Evolutionary conservation across 2,329 filamentous ascomycete genomes (phyloP).

Genomic region (Aureobasidium sp.): DNA sequence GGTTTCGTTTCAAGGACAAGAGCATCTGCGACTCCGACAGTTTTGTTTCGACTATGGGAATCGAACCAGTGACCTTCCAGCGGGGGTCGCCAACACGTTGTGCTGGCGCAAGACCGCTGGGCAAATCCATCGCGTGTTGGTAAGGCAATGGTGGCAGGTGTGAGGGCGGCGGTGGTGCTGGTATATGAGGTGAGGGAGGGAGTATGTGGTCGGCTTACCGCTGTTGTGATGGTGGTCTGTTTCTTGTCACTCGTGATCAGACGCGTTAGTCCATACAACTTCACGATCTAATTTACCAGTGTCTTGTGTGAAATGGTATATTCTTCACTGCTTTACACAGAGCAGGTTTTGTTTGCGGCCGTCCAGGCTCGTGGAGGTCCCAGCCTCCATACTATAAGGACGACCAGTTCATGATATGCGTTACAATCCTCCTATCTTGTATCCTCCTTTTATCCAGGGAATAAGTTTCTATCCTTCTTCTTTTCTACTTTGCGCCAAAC

Average conservation of each 20-base stretch:
- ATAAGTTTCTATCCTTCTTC: neutral
- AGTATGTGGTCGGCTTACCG: neutral
- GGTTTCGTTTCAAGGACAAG: neutral
- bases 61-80: neutral
- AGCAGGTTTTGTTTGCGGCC: neutral
- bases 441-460: neutral
- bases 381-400: neutral
- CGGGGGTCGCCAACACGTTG: neutral
- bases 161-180: neutral
- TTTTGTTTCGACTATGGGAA: neutral
- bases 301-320: neutral
- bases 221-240: neutral
- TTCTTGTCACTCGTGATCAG: neutral
- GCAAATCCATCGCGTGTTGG: neutral
- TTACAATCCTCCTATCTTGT: neutral
- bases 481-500: constrained; percentile 8
- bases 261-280: neutral
- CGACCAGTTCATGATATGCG: neutral
- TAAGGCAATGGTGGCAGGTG: neutral
- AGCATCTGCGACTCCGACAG: neutral
- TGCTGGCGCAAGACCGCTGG: neutral
- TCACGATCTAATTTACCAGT: neutral
- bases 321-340: neutral
- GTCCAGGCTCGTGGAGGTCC: neutral
- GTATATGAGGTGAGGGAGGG: neutral